Evolutionary conservation across 495 filamentous ascomycete species (phyloP).

Genomic region (Xylaria venustula): DNA sequence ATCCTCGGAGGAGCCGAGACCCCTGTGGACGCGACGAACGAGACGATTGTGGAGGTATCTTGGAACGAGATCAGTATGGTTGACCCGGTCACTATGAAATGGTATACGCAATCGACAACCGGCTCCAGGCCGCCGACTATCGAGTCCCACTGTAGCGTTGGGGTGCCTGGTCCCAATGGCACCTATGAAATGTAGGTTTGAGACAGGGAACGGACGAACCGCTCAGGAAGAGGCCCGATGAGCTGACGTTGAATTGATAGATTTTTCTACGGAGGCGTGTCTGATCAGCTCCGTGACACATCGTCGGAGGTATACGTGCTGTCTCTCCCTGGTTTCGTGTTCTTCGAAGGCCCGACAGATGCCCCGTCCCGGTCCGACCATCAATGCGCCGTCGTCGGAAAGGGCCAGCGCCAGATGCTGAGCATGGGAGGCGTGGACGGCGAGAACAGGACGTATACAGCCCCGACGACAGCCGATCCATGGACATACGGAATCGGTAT

Average conservation of each 20-base stretch:
- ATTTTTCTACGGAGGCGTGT: constrained; percentile 35
- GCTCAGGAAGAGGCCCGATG: neutral
- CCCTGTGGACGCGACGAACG: constrained; percentile 17
- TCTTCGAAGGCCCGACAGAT: constrained; percentile 29
- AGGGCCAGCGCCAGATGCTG: constrained; percentile 41
- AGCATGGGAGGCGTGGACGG: constrained; percentile 34
- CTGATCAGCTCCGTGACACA: constrained; percentile 4
- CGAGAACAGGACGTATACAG: constrained; percentile 17
- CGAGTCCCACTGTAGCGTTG: constrained; percentile 28
- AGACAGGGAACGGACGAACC: no score
- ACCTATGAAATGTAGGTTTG: constrained; percentile 39
- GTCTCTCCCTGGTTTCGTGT: constrained; percentile 47
- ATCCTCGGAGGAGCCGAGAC: constrained; percentile 33
- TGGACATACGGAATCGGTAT: constrained; percentile 39
- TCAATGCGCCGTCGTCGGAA: constrained; percentile 34
- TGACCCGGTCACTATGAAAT: constrained; percentile 34
- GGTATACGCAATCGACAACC: constrained; percentile 32
- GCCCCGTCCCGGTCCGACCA: constrained; percentile 28
- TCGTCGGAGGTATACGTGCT: constrained; percentile 39
- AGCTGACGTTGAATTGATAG: constrained; percentile 18
- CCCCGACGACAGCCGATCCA: constrained; percentile 32
- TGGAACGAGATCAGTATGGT: constrained; percentile 32
- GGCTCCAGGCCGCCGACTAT: constrained; percentile 24
- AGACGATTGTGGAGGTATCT: constrained; percentile 15
- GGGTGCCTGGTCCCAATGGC: constrained; percentile 28